phyloP scores from a whole-genome alignment of 2,329 filamentous ascomycete genomes.

The Nemania sp. region DNA sequence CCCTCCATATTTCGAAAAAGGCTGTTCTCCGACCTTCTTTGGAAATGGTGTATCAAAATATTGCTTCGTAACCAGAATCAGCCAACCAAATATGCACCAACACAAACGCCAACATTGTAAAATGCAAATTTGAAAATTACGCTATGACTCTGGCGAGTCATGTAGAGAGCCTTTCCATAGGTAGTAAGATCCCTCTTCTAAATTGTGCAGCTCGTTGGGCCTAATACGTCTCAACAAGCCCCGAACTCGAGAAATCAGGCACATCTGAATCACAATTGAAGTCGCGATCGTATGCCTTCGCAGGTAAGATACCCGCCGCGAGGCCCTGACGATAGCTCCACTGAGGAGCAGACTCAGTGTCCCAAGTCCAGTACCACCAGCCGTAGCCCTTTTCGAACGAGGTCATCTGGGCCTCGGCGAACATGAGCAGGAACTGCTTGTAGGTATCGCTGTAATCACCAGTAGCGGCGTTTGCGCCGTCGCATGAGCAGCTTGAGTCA shows the following conservation, averaged over 20 bases:
- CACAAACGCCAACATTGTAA: conserved; percentile 13
- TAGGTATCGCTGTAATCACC: conserved; percentile 76
- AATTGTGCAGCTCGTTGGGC: background rate
- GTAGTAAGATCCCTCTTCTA: background rate
- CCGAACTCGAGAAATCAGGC: conserved; percentile 62
- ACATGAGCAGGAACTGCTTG: conserved; percentile 86
- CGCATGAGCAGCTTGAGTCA: conserved; percentile 77
- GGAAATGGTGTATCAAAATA: conserved; percentile 7
- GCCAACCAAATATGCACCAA: conserved; percentile 30
- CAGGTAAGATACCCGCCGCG: conserved; percentile 81
- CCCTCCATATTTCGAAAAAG: background rate
- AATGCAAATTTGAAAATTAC: too few species aligned
- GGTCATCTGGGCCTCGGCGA: conserved; percentile 96
- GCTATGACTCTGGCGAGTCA: background rate
- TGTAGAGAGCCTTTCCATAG: background rate
- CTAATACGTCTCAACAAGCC: conserved; percentile 64
- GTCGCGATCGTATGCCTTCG: conserved; percentile 75
- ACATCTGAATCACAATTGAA: conserved; percentile 75
- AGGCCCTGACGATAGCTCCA: conserved; percentile 93
- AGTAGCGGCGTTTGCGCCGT: conserved; percentile 79
- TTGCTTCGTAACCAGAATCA: conserved; percentile 19
- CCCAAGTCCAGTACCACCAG: conserved; percentile 99
- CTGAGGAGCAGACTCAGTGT: conserved; percentile 85
- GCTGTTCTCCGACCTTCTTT: background rate
- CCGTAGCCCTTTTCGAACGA: conserved; percentile 94